These are phyloP conservation scores for Chlamydomonas asymmetrica DNA, from an alignment of 139 green algal species.

Conservation along the genomic window DNA sequence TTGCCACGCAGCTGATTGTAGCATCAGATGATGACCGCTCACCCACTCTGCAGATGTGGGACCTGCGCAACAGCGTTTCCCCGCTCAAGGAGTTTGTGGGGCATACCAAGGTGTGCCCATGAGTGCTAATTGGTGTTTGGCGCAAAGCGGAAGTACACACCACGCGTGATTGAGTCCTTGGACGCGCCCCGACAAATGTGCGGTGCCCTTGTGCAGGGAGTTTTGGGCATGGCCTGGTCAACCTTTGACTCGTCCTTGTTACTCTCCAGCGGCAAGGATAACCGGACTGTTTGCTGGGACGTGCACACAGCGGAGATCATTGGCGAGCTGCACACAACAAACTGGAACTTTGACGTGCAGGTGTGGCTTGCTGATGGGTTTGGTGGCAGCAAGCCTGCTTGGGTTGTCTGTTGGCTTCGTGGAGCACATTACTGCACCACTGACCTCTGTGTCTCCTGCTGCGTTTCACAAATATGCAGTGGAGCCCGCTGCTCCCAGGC, in stretches of 20 bases:
- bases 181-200: background rate
- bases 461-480: too few species aligned
- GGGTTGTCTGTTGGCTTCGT: too few species aligned
- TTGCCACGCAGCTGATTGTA: slow-evolving; percentile 93
- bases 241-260: slow-evolving; percentile 85
- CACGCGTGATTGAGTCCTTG: too few species aligned
- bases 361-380: slow-evolving; percentile 20
- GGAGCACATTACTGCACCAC: too few species aligned
- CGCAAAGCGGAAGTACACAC: too few species aligned
- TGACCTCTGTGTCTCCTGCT: too few species aligned
- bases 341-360: slow-evolving; percentile 89
- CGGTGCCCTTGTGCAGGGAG: slow-evolving; percentile 55
- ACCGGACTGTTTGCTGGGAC: slow-evolving; percentile 94
- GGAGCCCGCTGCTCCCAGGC: slow-evolving; percentile 70
- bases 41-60: slow-evolving; percentile 91
- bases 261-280: slow-evolving; percentile 91
- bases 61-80: slow-evolving; percentile 89
- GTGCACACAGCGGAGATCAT: slow-evolving; percentile 60
- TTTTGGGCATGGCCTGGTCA: slow-evolving; percentile 93
- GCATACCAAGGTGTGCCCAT: slow-evolving; percentile 77
- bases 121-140: too few species aligned
- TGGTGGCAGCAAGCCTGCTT: too few species aligned
- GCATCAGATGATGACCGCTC: slow-evolving; percentile 92
- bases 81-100: slow-evolving; percentile 88
- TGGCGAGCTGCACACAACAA: slow-evolving; percentile 58